Conservation (phyloP, 306 rosid species). For the Rosa persica region DNA sequence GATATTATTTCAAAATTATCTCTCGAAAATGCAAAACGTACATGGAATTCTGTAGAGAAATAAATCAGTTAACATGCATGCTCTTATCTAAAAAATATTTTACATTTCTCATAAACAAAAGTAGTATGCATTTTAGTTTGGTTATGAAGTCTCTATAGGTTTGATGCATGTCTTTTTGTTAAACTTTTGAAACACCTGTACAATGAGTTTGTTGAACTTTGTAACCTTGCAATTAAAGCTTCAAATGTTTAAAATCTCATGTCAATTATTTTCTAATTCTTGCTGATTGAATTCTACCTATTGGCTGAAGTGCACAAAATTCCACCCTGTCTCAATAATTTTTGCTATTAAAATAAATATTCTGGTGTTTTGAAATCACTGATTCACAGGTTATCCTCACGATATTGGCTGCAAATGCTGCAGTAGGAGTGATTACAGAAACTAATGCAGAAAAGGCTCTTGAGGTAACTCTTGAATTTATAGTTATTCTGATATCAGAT, state of each 20-base stretch:
- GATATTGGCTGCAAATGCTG: conserved; percentile 97
- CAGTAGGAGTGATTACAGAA: conserved; percentile 97
- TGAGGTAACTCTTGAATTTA: conserved; percentile 54
- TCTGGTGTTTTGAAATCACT: conserved; percentile 18
- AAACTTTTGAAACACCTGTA: not conserved
- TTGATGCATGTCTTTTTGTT: not conserved
- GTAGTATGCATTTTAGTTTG: not conserved
- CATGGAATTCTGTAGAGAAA: not conserved
- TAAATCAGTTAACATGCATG: not conserved
- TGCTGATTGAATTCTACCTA: not conserved
- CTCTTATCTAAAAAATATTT: not conserved
- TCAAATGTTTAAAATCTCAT: not conserved
- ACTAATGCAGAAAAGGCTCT: conserved; percentile 98
- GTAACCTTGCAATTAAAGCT: conserved; percentile 14
- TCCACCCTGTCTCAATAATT: not conserved
- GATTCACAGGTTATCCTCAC: conserved; percentile 77
- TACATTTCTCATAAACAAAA: not conserved
- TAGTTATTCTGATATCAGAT: not conserved
- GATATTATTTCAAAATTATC: not conserved
- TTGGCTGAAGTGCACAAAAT: not conserved
- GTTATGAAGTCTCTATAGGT: not conserved
- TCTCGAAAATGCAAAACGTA: not conserved
- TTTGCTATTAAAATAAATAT: not conserved
- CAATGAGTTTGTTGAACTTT: conserved; percentile 1
- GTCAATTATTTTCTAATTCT: not conserved